phyloP scores from a whole-genome alignment of 148 eudicot genomes.

The Polygonum aviculare region DNA sequence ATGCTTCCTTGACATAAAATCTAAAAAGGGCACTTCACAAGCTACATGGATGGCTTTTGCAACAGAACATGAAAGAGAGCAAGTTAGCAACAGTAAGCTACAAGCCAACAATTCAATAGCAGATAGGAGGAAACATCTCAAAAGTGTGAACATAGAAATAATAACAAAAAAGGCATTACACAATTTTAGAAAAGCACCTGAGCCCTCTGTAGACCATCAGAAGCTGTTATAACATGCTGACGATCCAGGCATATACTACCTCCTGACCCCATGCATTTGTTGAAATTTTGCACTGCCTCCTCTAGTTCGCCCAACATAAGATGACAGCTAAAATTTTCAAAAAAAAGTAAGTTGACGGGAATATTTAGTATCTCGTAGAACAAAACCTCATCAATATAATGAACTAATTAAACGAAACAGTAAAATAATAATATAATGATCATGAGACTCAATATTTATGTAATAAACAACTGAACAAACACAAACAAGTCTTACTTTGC shows the following conservation, averaged over 20 bases:
- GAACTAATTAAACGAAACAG: not conserved
- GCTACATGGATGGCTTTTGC: not conserved
- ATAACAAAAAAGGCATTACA: not conserved
- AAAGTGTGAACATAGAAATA: not conserved
- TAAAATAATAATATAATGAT: not conserved
- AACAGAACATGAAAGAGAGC: not conserved
- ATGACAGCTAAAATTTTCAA: constrained; percentile 45
- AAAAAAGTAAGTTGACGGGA: not conserved
- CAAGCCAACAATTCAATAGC: not conserved
- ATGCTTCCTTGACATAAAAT: not conserved
- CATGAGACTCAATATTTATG: not conserved
- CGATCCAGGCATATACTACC: constrained; percentile 66
- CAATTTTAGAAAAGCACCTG: constrained; percentile 36
- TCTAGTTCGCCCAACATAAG: constrained; percentile 78
- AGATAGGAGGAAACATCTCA: not conserved
- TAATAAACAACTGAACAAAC: not conserved
- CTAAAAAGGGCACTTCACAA: not conserved
- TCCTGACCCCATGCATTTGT: constrained; percentile 40
- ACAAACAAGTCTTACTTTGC: constrained; percentile 56
- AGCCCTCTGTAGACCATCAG: constrained; percentile 69
- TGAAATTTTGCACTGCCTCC: constrained; percentile 53
- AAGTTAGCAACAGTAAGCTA: not conserved
- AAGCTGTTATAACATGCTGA: constrained; percentile 64
- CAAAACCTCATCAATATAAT: not conserved
- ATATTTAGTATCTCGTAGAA: not conserved